Evolutionary conservation across 2,329 filamentous ascomycete species (phyloP).

Genomic region (Elsinoe perseae): DNA sequence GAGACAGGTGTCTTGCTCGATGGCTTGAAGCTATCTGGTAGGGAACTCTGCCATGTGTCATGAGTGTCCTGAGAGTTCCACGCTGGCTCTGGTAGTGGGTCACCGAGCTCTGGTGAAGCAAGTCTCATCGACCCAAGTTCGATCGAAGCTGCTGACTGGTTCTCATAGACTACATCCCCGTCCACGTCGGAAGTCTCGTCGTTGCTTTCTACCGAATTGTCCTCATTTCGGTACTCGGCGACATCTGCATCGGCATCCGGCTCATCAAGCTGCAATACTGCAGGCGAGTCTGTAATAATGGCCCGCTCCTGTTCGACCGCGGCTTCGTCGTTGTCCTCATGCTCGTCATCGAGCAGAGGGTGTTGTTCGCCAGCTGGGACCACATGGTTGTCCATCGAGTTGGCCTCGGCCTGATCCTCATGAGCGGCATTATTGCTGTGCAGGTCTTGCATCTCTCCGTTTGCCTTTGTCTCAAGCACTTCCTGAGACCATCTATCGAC

Average conservation of each 20-base stretch:
- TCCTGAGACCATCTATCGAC: not conserved
- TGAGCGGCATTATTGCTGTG: not conserved
- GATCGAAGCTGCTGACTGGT: not conserved
- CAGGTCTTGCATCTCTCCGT: not conserved
- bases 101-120: conserved; percentile 8
- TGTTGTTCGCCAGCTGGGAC: not conserved
- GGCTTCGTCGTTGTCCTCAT: not conserved
- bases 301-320: not conserved
- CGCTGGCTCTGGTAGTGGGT: not conserved
- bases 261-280: not conserved
- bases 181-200: not conserved
- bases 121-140: not conserved
- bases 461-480: not conserved
- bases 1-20: not conserved
- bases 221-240: no score
- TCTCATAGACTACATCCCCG: not conserved
- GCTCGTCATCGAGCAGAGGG: not conserved
- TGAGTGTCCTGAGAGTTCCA: not conserved
- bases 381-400: not conserved
- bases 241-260: not conserved
- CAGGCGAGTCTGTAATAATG: not conserved
- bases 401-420: not conserved
- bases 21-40: not conserved
- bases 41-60: not conserved
- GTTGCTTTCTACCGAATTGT: no score